Evolutionary conservation across 345 rosid species (phyloP).

Genomic region (Syzygium oleosum): DNA sequence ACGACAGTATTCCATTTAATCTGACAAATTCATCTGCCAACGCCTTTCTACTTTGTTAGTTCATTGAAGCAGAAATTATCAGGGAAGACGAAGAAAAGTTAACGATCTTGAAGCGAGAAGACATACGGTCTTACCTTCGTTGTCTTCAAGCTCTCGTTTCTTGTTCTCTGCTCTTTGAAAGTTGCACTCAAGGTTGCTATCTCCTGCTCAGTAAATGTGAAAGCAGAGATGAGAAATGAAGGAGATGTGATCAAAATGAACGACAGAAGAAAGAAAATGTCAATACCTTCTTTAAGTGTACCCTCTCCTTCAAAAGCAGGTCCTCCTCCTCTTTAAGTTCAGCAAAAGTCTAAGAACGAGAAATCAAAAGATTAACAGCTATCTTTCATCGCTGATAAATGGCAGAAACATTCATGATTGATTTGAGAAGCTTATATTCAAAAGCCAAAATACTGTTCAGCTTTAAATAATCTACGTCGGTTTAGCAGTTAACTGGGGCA

Average conservation of each 20-base stretch:
- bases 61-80: not conserved
- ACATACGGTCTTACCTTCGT: conserved; percentile 40
- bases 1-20: no score
- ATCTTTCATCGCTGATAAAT: not conserved
- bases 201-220: conserved; percentile 34
- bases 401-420: not conserved
- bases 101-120: not conserved
- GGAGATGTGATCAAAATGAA: not conserved
- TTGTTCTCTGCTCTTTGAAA: conserved; percentile 29
- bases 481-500: not conserved
- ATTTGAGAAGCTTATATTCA: not conserved
- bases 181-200: conserved; percentile 42
- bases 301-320: conserved; percentile 48
- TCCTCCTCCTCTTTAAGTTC: conserved; percentile 67
- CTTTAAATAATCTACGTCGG: not conserved
- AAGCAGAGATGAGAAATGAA: not conserved
- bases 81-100: not conserved
- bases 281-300: conserved; percentile 24
- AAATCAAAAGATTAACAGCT: not conserved
- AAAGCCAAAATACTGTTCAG: not conserved
- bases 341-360: conserved; percentile 48
- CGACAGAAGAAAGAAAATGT: not conserved
- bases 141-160: conserved; percentile 62
- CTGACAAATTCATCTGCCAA: not conserved
- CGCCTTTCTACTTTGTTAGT: not conserved